phyloP scores from a whole-genome alignment of 306 rosid species.

The Elaeagnus macrophylla region DNA sequence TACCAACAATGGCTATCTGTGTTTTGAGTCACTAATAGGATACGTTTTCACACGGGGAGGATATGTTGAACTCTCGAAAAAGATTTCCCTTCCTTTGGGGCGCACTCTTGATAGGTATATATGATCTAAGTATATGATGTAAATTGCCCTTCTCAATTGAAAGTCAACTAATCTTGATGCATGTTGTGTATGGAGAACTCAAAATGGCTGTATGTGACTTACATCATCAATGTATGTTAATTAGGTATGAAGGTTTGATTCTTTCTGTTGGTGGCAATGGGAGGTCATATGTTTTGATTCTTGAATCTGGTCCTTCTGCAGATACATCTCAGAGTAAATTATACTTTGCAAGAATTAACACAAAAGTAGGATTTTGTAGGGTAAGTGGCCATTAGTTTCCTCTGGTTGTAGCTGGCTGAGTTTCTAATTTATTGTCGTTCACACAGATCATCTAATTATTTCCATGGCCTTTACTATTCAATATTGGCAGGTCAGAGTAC shows the following conservation, averaged over 20 bases:
- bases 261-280: slow-evolving; percentile 98
- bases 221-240: neutral
- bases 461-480: neutral
- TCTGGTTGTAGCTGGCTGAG: neutral
- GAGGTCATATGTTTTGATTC: slow-evolving; percentile 74
- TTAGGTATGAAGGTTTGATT: slow-evolving; percentile 89
- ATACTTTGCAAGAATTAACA: slow-evolving; percentile 74
- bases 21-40: slow-evolving; percentile 33
- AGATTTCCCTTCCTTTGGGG: slow-evolving; percentile 81
- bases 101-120: slow-evolving; percentile 80
- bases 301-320: slow-evolving; percentile 76
- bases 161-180: no score
- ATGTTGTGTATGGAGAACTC: no score
- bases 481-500: slow-evolving; percentile 76
- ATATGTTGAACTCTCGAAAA: slow-evolving; percentile 77
- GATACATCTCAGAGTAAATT: slow-evolving; percentile 79
- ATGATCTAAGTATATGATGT: slow-evolving; percentile 6
- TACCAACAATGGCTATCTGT: slow-evolving; percentile 3
- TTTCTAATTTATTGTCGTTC: neutral
- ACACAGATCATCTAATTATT: neutral
- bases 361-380: slow-evolving; percentile 95
- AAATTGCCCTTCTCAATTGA: neutral
- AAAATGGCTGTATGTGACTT: no score
- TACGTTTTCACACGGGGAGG: slow-evolving; percentile 94
- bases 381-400: slow-evolving; percentile 28